phyloP scores from a whole-genome alignment of 164 flowering plant genomes.

The Aristolochia fimbriata region DNA sequence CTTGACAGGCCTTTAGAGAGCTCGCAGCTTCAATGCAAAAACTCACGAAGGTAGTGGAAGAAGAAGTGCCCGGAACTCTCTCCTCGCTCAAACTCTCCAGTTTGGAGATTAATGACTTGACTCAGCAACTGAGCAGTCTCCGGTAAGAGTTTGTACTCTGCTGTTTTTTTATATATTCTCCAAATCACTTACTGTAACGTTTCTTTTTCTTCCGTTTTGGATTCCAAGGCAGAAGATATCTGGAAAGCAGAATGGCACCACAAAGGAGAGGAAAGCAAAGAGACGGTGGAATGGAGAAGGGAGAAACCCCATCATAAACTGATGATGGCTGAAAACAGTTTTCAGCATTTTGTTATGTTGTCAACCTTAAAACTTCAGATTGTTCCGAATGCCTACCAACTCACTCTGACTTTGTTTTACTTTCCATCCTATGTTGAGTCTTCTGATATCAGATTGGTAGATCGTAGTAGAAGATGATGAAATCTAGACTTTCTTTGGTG shows the following conservation, averaged over 20 bases:
- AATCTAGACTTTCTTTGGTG: too few relatives aligned
- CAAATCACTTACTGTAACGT: neutral
- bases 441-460: too few relatives aligned
- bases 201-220: slow-evolving; percentile 7
- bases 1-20: slow-evolving; percentile 17
- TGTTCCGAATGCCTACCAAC: too few relatives aligned
- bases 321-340: neutral
- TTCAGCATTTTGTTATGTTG: too few relatives aligned
- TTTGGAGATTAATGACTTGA: slow-evolving; percentile 26
- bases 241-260: slow-evolving; percentile 12
- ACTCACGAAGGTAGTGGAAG: slow-evolving; percentile 21
- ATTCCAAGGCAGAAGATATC: slow-evolving; percentile 20
- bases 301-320: slow-evolving; percentile 8
- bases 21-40: slow-evolving; percentile 17
- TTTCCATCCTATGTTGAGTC: too few relatives aligned
- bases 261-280: neutral
- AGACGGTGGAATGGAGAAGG: slow-evolving; percentile 6
- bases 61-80: slow-evolving; percentile 27
- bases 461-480: too few relatives aligned
- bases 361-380: too few relatives aligned
- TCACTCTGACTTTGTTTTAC: too few relatives aligned
- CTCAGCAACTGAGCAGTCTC: slow-evolving; percentile 17
- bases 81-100: slow-evolving; percentile 25
- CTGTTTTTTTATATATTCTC: neutral
- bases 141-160: slow-evolving; percentile 8